phyloP scores from a whole-genome alignment of 495 filamentous ascomycete species.

The Aspergillus leporis region DNA sequence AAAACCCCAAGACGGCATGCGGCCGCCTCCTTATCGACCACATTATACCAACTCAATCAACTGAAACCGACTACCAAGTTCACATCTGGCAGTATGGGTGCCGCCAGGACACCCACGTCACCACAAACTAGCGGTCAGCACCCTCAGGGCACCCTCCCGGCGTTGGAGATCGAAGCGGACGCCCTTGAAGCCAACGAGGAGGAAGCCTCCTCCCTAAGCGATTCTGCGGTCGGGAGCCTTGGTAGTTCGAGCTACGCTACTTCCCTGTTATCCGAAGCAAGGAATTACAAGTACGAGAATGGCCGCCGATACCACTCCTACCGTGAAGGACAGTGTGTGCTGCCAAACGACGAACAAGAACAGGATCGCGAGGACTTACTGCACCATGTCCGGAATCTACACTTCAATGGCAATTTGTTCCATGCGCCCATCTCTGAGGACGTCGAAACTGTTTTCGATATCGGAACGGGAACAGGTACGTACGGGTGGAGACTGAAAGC shows the following conservation, averaged over 20 bases:
- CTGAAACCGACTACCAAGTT: too few species aligned
- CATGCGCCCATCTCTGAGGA: slow-evolving; percentile 21
- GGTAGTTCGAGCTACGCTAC: slow-evolving; percentile 7
- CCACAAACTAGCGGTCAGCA: not conserved
- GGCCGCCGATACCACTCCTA: slow-evolving; percentile 29
- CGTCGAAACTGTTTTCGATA: slow-evolving; percentile 19
- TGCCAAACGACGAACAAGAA: slow-evolving; percentile 32
- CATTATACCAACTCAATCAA: too few species aligned
- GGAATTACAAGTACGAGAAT: slow-evolving; percentile 27
- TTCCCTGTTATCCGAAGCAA: slow-evolving; percentile 29
- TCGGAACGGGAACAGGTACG: slow-evolving; percentile 38
- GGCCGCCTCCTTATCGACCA: too few species aligned
- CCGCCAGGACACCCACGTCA: not conserved
- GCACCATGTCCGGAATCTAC: slow-evolving; percentile 19
- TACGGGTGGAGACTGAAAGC: slow-evolving; percentile 14
- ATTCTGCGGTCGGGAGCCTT: not conserved
- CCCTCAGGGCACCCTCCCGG: not conserved
- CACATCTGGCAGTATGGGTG: too few species aligned
- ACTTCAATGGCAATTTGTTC: slow-evolving; percentile 18
- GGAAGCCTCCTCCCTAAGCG: not conserved
- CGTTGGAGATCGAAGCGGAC: not conserved
- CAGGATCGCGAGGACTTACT: slow-evolving; percentile 30
- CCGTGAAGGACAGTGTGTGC: slow-evolving; percentile 22
- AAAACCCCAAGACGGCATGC: not conserved
- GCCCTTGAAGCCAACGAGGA: not conserved